Percentiles rank a stretch among this genome's conserved stretches.
Conservation (phyloP, 805 yeast species). For the Metschnikowia peoriensis region DNA sequence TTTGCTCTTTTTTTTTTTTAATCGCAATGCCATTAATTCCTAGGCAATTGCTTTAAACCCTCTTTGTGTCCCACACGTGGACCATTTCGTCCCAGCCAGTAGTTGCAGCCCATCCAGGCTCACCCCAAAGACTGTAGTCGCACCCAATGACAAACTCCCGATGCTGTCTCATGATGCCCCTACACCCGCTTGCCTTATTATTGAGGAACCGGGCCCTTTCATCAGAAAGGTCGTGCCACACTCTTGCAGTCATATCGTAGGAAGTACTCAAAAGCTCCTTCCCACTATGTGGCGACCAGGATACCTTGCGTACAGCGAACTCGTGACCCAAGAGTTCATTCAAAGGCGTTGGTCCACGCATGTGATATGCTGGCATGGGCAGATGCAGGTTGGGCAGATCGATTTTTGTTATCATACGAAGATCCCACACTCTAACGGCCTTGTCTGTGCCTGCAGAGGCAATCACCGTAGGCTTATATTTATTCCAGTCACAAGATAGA, state of each 20-base stretch:
- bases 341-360: constrained; percentile 61
- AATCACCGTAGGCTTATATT: constrained; percentile 72
- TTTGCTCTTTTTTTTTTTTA: not conserved
- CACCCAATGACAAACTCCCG: constrained; percentile 89
- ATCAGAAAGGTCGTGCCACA: constrained; percentile 77
- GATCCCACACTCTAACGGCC: constrained; percentile 81
- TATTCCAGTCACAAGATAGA: constrained; percentile 84
- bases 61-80: constrained; percentile 77
- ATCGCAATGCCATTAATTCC: not conserved
- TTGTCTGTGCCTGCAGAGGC: constrained; percentile 95
- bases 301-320: constrained; percentile 76
- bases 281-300: constrained; percentile 87
- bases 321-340: constrained; percentile 86
- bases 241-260: constrained; percentile 88
- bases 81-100: constrained; percentile 98
- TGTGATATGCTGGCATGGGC: constrained; percentile 41
- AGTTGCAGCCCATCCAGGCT: constrained; percentile 92
- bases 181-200: constrained; percentile 47
- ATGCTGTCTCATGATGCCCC: constrained; percentile 63
- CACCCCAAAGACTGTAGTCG: constrained; percentile 97
- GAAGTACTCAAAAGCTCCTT: constrained; percentile 71
- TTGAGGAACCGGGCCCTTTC: constrained; percentile 49
- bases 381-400: constrained; percentile 35
- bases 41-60: constrained; percentile 21
- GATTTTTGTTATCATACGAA: constrained; percentile 57